phyloP scores from a whole-genome alignment of 495 filamentous ascomycete genomes.

The Talaromyces trachyspermus region DNA sequence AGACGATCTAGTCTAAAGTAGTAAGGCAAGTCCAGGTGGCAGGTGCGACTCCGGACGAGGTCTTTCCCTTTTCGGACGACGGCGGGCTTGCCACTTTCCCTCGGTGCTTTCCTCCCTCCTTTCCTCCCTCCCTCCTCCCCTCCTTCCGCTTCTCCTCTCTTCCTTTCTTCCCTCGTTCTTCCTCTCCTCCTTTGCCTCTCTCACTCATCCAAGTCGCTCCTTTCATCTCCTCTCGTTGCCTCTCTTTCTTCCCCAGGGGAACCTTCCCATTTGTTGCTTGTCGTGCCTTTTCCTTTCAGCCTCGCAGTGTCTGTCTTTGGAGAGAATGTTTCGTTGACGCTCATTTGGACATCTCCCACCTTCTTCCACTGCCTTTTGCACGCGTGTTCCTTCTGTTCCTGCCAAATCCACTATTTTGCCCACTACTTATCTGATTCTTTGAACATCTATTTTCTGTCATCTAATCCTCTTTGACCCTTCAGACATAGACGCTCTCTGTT shows the following conservation, averaged over 20 bases:
- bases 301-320: background rate
- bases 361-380: conserved; percentile 1
- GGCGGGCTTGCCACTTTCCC: background rate
- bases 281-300: conserved; percentile 5
- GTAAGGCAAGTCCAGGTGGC: too few relatives aligned
- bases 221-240: conserved; percentile 15
- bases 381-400: conserved; percentile 1
- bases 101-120: conserved; percentile 9
- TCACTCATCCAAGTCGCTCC: background rate
- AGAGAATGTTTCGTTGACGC: background rate
- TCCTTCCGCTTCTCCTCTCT: background rate
- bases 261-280: too few relatives aligned
- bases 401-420: conserved; percentile 4
- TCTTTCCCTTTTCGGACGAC: background rate
- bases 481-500: conserved; percentile 14
- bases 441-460: conserved; percentile 6
- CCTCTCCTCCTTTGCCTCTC: background rate
- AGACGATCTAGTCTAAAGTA: too few relatives aligned
- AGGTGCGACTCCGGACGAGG: background rate
- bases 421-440: conserved; percentile 3
- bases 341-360: conserved; percentile 3
- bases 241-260: conserved; percentile 2
- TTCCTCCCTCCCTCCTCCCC: conserved; percentile 7
- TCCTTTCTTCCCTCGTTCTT: conserved; percentile 12
- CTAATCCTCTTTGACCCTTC: conserved; percentile 13